These are phyloP conservation scores for Schizonepeta tenuifolia DNA, from an alignment of 257 asterid genomes.

Conservation along the genomic window DNA sequence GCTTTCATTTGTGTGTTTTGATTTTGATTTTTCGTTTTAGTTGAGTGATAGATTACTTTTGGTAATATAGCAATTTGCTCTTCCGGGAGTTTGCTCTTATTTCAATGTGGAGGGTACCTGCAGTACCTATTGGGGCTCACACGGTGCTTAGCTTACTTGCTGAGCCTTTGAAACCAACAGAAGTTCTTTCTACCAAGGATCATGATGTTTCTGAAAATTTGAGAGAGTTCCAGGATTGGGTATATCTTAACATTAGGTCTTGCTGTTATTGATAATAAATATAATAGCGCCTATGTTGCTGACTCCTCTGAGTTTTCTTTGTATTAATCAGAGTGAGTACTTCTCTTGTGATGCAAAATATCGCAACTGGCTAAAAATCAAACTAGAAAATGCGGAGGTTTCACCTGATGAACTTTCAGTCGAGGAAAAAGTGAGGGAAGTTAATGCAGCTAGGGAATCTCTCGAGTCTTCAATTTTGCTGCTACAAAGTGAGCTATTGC, in stretches of 20 bases:
- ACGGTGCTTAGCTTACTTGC: slow-evolving; percentile 92
- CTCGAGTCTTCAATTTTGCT: slow-evolving; percentile 64
- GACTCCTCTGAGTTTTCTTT: slow-evolving; percentile 27
- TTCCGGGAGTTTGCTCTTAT: slow-evolving; percentile 96
- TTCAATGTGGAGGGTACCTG: slow-evolving; percentile 98
- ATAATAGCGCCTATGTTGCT: slow-evolving; percentile 29
- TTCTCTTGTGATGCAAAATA: slow-evolving; percentile 94
- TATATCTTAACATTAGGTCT: slow-evolving; percentile 41
- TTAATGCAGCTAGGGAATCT: slow-evolving; percentile 75
- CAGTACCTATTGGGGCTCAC: slow-evolving; percentile 93
- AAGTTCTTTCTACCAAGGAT: slow-evolving; percentile 61
- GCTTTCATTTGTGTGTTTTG: slow-evolving; percentile 5
- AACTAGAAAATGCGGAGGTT: slow-evolving; percentile 71
- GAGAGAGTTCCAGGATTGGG: slow-evolving; percentile 98
- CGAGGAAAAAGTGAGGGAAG: slow-evolving; percentile 77
- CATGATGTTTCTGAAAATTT: slow-evolving; percentile 65
- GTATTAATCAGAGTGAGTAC: slow-evolving; percentile 75
- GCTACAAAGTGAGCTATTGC: slow-evolving; percentile 66
- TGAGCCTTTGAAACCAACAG: slow-evolving; percentile 87
- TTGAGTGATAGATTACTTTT: slow-evolving; percentile 36
- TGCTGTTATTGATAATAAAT: slow-evolving; percentile 24
- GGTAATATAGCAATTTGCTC: slow-evolving; percentile 74
- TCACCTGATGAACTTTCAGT: slow-evolving; percentile 66
- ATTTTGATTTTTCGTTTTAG: slow-evolving; percentile 17
- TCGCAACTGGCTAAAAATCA: slow-evolving; percentile 87